These are phyloP conservation scores for Saturnispora besseyi DNA, from an alignment of 805 yeast genomes.

Conservation along the genomic window DNA sequence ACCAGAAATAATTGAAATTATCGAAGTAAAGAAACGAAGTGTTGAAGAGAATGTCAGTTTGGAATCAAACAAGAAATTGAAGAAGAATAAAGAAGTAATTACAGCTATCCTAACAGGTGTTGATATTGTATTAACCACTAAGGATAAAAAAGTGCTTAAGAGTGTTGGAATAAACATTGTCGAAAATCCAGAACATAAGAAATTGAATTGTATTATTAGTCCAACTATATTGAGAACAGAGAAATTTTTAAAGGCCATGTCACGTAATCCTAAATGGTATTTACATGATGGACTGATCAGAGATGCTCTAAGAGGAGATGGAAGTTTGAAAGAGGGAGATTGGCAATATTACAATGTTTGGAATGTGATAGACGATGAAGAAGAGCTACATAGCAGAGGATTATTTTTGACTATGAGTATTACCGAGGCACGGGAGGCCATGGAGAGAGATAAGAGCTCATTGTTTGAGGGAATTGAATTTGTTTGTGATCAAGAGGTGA, in stretches of 20 bases:
- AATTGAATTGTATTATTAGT: conserved; percentile 51
- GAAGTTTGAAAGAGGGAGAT: neutral
- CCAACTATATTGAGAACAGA: conserved; percentile 81
- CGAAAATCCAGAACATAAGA: conserved; percentile 31
- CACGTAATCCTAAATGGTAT: conserved; percentile 43
- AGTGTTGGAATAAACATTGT: conserved; percentile 50
- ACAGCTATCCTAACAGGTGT: conserved; percentile 59
- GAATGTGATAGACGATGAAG: conserved; percentile 19
- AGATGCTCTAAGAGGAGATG: conserved; percentile 29
- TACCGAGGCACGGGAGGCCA: neutral
- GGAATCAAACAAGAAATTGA: neutral
- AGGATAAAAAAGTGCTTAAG: conserved; percentile 36
- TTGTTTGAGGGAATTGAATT: neutral
- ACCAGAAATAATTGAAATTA: too few species aligned
- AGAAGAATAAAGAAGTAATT: conserved; percentile 16
- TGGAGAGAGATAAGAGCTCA: neutral
- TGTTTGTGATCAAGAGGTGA: neutral
- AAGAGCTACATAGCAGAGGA: conserved; percentile 25
- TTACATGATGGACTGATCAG: conserved; percentile 47
- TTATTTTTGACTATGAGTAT: neutral
- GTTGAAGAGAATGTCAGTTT: neutral
- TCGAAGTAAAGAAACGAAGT: neutral
- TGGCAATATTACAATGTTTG: neutral
- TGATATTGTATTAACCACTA: conserved; percentile 36
- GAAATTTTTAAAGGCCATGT: conserved; percentile 67